Evolutionary conservation across 305 asterid genomes (phyloP), one percentile per base, ranked within the genome.

Genomic region (Lippia alba): DNA sequence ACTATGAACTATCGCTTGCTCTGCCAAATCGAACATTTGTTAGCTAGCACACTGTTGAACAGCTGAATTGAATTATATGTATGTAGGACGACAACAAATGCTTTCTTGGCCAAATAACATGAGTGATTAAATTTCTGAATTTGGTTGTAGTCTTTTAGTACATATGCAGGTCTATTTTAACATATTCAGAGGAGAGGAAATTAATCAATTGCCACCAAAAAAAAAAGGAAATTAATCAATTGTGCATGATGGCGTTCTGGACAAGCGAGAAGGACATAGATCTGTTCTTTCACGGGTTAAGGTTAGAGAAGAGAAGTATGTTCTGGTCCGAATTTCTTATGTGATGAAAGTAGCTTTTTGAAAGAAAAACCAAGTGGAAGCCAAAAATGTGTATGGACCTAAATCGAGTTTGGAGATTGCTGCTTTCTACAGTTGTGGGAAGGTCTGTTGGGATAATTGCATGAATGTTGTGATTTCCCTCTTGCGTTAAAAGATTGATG

Each of bases 371-470:
- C 5, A 51, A 50, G 40, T 15, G 49, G 15, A 53, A 41, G 15
- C 44, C 46, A 16, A 9, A 4, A 14, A 19, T 4, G 19, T 15
- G 36, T 9, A 56, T 15, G 36, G 11, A 69, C 20, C 61, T 48
- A 32, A 46, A 59, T 70, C 24, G 45, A 61, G 63, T 70, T 70
- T 50, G 30, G 64, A 64, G 33, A 46, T 50, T 9, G 66, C 54
- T 9, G 33, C 77, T 18, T 64, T 56, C 30, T 33, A 30, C 11
- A 20, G 17, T 3, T 15, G 30, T 54, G 49, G 12, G 63, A 12
- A 4, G 7, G 63, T 17, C 39, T 24, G 17, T n/a, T 8, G 4
- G 34, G 48, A 58, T 2, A 33, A n/a, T 58, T 33, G 64, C 20
- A 33, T 15, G 24, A 55, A 2, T 2, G 5, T 32, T 15, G n/a